These are phyloP conservation scores for Beauveria sp. DNA, from an alignment of 2,329 filamentous ascomycete species.

Conservation along the genomic window DNA sequence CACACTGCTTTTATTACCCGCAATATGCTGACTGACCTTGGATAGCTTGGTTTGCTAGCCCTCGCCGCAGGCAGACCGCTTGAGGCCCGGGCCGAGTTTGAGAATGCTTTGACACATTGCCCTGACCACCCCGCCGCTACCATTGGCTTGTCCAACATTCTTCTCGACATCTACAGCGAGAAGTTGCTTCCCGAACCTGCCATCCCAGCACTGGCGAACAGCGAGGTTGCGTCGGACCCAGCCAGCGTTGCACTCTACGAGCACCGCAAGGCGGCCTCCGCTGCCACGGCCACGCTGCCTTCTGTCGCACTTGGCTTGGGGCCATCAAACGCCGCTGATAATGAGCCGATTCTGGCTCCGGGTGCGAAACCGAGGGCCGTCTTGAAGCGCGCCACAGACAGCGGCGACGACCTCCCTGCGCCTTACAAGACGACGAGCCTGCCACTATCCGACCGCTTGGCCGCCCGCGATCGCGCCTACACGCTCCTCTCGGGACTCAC, in stretches of 20 bases:
- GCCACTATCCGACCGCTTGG: conserved; percentile 72
- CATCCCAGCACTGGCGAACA: conserved; percentile 34
- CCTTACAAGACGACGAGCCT: conserved; percentile 54
- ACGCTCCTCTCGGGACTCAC: conserved; percentile 75
- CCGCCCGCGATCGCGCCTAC: conserved; percentile 82
- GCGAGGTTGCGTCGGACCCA: conserved; percentile 14
- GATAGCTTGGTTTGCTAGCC: conserved; percentile 59
- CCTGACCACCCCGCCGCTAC: conserved; percentile 75
- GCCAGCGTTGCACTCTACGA: conserved; percentile 13
- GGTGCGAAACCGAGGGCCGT: conserved; percentile 5
- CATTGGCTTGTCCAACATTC: conserved; percentile 73
- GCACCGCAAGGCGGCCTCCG: conserved; percentile 7
- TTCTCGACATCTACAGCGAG: conserved; percentile 77
- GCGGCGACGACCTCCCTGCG: conserved; percentile 35
- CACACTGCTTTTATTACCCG: background rate
- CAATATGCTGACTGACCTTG: conserved; percentile 6
- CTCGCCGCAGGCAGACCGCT: conserved; percentile 55
- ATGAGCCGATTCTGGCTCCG: conserved; percentile 17
- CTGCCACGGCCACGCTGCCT: conserved; percentile 25
- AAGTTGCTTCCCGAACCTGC: conserved; percentile 53
- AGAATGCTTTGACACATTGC: conserved; percentile 71
- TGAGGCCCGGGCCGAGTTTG: conserved; percentile 68
- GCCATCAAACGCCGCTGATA: conserved; percentile 15
- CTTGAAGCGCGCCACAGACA: conserved; percentile 18
- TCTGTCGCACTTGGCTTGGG: conserved; percentile 41